Evolutionary conservation across 345 rosid species (phyloP).

Genomic region (Citrus mangshanensis): DNA sequence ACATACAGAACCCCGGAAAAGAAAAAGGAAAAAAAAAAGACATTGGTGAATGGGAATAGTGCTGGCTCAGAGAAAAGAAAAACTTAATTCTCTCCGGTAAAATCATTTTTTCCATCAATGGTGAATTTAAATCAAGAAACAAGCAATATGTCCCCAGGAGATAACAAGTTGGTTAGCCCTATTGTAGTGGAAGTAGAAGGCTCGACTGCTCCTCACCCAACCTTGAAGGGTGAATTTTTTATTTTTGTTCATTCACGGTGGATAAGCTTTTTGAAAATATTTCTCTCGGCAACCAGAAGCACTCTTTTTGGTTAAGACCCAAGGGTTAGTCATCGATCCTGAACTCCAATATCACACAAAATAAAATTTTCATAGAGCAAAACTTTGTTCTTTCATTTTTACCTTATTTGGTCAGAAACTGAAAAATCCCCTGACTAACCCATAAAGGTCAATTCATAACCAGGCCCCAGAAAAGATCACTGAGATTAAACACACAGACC

Average conservation of each 20-base stretch:
- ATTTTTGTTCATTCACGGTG: no score
- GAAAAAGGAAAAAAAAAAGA: no score
- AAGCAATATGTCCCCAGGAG: no score
- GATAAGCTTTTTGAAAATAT: no score
- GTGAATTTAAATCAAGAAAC: background rate
- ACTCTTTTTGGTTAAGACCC: background rate
- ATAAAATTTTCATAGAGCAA: background rate
- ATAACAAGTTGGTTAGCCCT: no score
- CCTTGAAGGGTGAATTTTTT: no score
- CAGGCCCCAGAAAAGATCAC: background rate
- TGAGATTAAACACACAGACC: background rate
- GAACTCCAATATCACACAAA: background rate
- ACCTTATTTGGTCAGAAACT: background rate
- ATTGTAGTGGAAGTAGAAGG: no score
- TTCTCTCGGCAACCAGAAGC: background rate
- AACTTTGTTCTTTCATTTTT: background rate
- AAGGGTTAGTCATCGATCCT: background rate
- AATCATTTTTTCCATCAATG: background rate
- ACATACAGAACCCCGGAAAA: no score
- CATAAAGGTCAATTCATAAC: background rate
- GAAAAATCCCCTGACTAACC: background rate
- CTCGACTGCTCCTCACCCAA: no score
- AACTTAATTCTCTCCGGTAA: background rate
- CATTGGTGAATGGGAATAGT: no score
- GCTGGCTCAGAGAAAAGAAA: no score